Base-by-base conservation (phyloP, 345 rosid species). In the Nasturtium officinale region DNA sequence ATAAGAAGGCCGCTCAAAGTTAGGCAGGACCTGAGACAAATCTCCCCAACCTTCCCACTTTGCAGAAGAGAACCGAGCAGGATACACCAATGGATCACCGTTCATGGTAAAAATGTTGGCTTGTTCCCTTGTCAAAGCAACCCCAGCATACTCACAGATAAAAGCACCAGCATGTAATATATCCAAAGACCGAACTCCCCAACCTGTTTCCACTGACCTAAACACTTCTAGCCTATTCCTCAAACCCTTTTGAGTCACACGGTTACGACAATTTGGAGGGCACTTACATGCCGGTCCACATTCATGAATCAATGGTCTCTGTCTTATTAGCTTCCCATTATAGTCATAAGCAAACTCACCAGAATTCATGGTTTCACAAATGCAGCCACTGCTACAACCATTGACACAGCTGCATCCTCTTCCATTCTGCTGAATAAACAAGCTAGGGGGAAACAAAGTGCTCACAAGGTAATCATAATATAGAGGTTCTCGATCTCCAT, bases 131-230 rank as follows among this genome's bases (percentile, higher is more conserved):
- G 97, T 95, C 74, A 95, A 86, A 77, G 83, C 85, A 47, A 95
- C 89, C 13, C 99, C 99, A 0, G 90, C 83, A 77, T 95, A 95
- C 76, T 95, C 98, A 32, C 96, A 91, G 16, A 95, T 84, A 70
- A 95, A 95, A 72, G 87, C 82, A 66, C 99, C 99, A 2, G 99
- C 92, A 63, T 80, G 87, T 58, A 95, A 87, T 87, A 95, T 57
- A 77, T 95, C 94, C 79, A 95, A 78, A 67, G 90, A 86, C 78
- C 99, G 81, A 63, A 95, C 97, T 57, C 90, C 98, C 98, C 98
- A 95, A 17, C 98, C 96, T 0, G 96, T 90, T 81, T 90, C 90
- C 57, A 79, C 80, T 3, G 99, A 90, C 83, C 98, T 86, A 80
- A 91, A 95, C 65, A 95, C 88, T 76, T 95, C 99, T 69, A 91